Evolutionary conservation across 1,139 yeast species (phyloP).

Genomic region (Debaryomyces subglobosus): DNA sequence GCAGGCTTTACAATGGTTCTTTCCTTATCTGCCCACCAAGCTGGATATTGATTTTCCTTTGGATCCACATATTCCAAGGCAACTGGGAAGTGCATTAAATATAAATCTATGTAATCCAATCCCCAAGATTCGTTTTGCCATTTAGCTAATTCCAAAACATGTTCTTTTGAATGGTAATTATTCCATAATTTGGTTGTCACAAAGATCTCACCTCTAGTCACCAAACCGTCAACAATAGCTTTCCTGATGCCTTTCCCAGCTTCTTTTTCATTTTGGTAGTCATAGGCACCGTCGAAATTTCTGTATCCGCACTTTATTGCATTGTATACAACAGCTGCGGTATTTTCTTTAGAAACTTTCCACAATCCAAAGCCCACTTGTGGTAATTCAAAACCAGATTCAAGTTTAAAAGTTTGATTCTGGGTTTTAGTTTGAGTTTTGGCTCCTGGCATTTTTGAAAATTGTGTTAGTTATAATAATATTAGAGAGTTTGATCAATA

Average conservation of each 20-base stretch:
- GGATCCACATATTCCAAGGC: slow-evolving; percentile 1
- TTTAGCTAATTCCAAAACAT: slow-evolving; percentile 2
- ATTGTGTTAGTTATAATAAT: neutral
- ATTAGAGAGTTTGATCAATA: too few relatives aligned
- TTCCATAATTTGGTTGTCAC: slow-evolving; percentile 76
- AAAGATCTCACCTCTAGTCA: slow-evolving; percentile 65
- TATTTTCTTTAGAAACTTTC: slow-evolving; percentile 61
- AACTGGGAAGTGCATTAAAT: slow-evolving; percentile 18
- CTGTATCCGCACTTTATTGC: slow-evolving; percentile 67
- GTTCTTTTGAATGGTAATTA: slow-evolving; percentile 42
- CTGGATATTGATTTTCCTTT: slow-evolving; percentile 5
- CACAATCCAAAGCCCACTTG: slow-evolving; percentile 79
- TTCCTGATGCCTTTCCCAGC: slow-evolving; percentile 63
- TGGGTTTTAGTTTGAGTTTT: too few relatives aligned
- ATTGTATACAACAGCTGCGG: slow-evolving; percentile 53
- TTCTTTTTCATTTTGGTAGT: slow-evolving; percentile 58
- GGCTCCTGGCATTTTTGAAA: too few relatives aligned
- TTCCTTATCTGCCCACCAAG: slow-evolving; percentile 10
- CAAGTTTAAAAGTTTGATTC: too few relatives aligned
- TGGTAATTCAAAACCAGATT: slow-evolving; percentile 34
- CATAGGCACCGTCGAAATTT: slow-evolving; percentile 71
- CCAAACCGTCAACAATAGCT: slow-evolving; percentile 36
- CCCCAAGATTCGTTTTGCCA: slow-evolving; percentile 19
- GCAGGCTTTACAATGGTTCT: slow-evolving; percentile 5
- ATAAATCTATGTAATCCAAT: slow-evolving; percentile 22